phyloP scores from a whole-genome alignment of 352 stramenopile species.

The Pythium oligandrum region DNA sequence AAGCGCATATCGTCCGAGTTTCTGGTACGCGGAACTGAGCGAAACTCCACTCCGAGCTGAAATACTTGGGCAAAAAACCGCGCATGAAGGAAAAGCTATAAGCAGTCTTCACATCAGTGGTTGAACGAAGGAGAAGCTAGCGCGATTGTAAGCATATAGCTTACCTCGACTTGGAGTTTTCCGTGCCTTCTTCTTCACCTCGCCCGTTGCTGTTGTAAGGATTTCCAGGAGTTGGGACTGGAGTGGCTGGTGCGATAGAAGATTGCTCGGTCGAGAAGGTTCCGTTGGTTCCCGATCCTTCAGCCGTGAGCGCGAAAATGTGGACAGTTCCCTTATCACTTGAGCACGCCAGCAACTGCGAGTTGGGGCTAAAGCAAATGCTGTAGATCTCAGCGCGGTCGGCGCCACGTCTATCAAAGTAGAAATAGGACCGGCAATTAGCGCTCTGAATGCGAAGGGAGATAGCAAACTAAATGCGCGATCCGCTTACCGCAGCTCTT shows the following conservation, averaged over 20 bases:
- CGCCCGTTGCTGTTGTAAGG: slow-evolving; percentile 37
- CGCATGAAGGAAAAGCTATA: slow-evolving; percentile 87
- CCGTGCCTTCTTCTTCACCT: slow-evolving; percentile 74
- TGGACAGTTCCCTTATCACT: slow-evolving; percentile 97
- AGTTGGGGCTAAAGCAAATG: slow-evolving; percentile 95
- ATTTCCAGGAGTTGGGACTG: slow-evolving; percentile 28
- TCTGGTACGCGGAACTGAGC: slow-evolving; percentile 91
- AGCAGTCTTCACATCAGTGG: no score
- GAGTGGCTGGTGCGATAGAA: slow-evolving; percentile 43
- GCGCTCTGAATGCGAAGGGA: not conserved
- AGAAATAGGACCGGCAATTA: no score
- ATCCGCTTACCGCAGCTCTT: slow-evolving; percentile 55
- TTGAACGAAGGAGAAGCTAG: no score
- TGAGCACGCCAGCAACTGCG: slow-evolving; percentile 92
- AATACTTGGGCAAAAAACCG: slow-evolving; percentile 90
- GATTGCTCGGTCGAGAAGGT: slow-evolving; percentile 53
- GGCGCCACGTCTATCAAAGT: slow-evolving; percentile 82
- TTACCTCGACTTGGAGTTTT: slow-evolving; percentile 87
- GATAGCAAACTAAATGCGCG: not conserved
- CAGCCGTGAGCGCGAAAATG: slow-evolving; percentile 89
- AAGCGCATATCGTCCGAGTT: slow-evolving; percentile 90
- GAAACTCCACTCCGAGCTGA: slow-evolving; percentile 93
- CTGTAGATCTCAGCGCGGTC: slow-evolving; percentile 97
- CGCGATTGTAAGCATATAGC: not conserved
- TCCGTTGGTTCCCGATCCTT: slow-evolving; percentile 49